These are phyloP conservation scores for Parsonsia alboflavescens DNA, from an alignment of 257 asterid species.

Conservation along the genomic window DNA sequence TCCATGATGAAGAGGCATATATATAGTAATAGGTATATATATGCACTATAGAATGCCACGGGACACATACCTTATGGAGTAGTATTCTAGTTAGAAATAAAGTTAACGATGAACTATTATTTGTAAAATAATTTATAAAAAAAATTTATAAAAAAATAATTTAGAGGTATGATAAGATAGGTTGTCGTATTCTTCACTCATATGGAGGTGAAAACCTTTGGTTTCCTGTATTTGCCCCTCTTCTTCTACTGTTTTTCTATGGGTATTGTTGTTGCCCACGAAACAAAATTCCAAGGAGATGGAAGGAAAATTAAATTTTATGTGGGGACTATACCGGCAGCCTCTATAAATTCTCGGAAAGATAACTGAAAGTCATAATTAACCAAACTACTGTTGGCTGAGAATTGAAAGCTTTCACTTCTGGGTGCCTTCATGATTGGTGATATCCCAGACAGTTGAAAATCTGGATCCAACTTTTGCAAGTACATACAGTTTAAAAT, in stretches of 20 bases:
- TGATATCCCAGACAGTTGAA: neutral
- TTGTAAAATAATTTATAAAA: no score
- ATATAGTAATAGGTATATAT: no score
- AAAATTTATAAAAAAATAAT: no score
- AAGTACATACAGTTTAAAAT: neutral
- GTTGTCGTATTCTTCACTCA: conserved; percentile 1
- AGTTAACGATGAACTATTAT: no score
- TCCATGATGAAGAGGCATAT: neutral
- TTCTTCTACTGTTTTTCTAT: neutral
- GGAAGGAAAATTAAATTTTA: neutral
- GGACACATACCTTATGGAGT: no score
- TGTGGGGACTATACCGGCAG: conserved; percentile 1
- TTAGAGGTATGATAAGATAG: conserved; percentile 6
- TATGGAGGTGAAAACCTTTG: neutral
- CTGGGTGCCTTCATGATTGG: neutral
- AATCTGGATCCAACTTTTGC: neutral
- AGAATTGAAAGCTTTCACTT: conserved; percentile 9
- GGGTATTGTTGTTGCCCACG: neutral
- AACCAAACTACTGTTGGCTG: conserved; percentile 3
- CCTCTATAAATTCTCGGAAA: neutral
- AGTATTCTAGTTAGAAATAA: no score
- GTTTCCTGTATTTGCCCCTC: neutral
- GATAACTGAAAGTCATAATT: conserved; percentile 2
- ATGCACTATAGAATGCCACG: no score
- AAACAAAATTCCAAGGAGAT: neutral